These are phyloP conservation scores for Arthrobotrys musiformis DNA, from an alignment of 2,329 filamentous ascomycete species.

Conservation along the genomic window DNA sequence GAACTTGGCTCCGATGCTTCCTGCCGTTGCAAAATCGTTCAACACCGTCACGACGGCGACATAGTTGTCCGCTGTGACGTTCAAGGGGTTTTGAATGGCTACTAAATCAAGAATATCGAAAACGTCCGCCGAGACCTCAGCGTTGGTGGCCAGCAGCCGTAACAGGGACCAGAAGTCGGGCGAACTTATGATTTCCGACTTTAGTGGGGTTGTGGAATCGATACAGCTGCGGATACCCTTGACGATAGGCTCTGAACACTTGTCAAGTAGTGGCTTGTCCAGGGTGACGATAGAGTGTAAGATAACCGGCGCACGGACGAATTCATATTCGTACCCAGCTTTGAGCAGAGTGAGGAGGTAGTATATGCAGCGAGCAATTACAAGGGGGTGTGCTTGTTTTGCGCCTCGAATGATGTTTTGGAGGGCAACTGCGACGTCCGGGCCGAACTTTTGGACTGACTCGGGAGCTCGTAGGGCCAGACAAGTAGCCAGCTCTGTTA, in stretches of 20 bases:
- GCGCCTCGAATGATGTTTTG: conserved; percentile 84
- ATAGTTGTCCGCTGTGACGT: conserved; percentile 95
- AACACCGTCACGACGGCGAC: conserved; percentile 84
- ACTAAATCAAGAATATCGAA: conserved; percentile 88
- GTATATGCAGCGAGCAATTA: conserved; percentile 83
- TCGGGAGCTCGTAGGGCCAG: conserved; percentile 79
- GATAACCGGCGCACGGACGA: conserved; percentile 88
- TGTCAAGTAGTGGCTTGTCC: conserved; percentile 78
- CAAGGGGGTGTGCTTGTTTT: conserved; percentile 80
- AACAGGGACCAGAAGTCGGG: conserved; percentile 97
- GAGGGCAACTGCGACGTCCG: conserved; percentile 81
- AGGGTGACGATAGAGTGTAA: conserved; percentile 92
- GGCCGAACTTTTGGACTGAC: conserved; percentile 78
- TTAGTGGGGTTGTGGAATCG: conserved; percentile 68
- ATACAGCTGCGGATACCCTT: conserved; percentile 84
- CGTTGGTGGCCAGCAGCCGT: conserved; percentile 75
- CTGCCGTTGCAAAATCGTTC: conserved; percentile 88
- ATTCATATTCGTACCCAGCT: conserved; percentile 88
- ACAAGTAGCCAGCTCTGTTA: conserved; percentile 89
- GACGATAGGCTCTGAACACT: conserved; percentile 78
- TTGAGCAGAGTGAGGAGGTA: conserved; percentile 85
- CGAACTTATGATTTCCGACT: conserved; percentile 93
- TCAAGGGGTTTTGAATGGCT: conserved; percentile 77
- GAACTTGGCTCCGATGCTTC: conserved; percentile 75
- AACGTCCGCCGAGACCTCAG: conserved; percentile 78